Conservation (phyloP, 352 stramenopile species). For the Pythium sp. region DNA sequence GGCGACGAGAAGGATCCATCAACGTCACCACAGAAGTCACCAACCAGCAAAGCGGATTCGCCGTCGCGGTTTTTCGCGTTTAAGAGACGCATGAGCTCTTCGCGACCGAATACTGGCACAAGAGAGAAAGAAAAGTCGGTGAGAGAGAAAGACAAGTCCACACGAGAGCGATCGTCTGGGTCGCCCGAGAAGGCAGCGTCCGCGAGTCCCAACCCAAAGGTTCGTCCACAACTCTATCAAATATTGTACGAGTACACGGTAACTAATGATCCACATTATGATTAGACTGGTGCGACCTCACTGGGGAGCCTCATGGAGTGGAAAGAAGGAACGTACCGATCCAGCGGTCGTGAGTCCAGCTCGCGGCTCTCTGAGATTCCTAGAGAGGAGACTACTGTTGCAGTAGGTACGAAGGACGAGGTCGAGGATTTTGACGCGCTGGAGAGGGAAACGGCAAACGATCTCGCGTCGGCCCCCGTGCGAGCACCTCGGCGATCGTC, state of each 20-base stretch:
- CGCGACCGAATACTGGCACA: not conserved
- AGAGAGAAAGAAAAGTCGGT: not conserved
- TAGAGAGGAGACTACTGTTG: not conserved
- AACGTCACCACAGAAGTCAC: not conserved
- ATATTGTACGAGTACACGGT: not conserved
- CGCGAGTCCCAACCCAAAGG: conserved; percentile 5
- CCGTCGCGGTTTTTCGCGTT: conserved; percentile 19
- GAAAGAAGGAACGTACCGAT: conserved; percentile 12
- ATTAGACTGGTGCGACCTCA: conserved; percentile 1
- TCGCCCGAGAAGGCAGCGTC: not conserved
- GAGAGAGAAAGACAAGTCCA: not conserved
- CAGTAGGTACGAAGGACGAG: conserved; percentile 14
- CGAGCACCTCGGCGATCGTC: not conserved
- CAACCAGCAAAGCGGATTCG: conserved; percentile 13
- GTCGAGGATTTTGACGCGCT: conserved; percentile 16
- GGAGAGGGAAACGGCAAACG: conserved; percentile 16
- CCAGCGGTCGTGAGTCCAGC: conserved; percentile 13
- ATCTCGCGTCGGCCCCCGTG: not conserved
- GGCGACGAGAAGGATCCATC: not conserved
- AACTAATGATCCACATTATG: too few relatives aligned
- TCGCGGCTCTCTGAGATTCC: conserved; percentile 5
- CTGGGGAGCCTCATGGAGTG: conserved; percentile 14
- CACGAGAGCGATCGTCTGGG: conserved; percentile 1
- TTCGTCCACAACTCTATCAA: not conserved
- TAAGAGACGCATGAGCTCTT: not conserved